Evolutionary conservation across 768 basidiomycete species (phyloP), one percentile per base, ranked within the genome.

Genomic region (Asterophora lycoperdoides): DNA sequence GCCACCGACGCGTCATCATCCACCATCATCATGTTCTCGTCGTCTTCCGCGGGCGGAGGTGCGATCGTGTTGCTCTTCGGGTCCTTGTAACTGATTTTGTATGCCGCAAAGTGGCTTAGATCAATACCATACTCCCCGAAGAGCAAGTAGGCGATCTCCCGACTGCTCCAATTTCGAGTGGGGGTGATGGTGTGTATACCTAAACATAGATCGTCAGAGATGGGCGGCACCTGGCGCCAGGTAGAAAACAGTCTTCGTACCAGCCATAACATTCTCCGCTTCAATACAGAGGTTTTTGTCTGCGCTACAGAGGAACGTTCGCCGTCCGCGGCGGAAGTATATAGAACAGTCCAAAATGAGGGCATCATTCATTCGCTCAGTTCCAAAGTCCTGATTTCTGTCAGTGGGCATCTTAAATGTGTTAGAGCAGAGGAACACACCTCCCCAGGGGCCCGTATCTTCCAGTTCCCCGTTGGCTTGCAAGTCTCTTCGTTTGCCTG

Each of bases 311-410:
- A 89, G 56, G 44, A 76, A 68, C n/a, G 83, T 83, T 51, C 64
- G 70, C n/a, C 70, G 67, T 38, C 58, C 65, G n/a, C 66, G 70
- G 33, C 55, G 64, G 46, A 84, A 88, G 62, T 81, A 85, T 55
- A 73, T 67, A 58, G 83, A 86, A 56, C 89, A 92, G 61, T 91
- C 90, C 44, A 86, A 65, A 56, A 93, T 89, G 33, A 85, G 65
- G 44, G 73, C 71, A 57, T 93, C 89, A 57, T 89, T 89, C 50
- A 57, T 64, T 59, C 49, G 45, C 41, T 54, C 45, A 5, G 41
- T 17, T 23, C 73, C 72, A 44, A 54, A 49, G 26, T 56, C 56
- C 62, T 62, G 29, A 4, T 19, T 33, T 6, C 23, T 39, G 29
- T 46, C 34, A 48, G 29, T 17, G 20, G 28, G n/a, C 37, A 3